phyloP scores from a whole-genome alignment of 352 stramenopile genomes.

The Pelagophyceae sp. region DNA sequence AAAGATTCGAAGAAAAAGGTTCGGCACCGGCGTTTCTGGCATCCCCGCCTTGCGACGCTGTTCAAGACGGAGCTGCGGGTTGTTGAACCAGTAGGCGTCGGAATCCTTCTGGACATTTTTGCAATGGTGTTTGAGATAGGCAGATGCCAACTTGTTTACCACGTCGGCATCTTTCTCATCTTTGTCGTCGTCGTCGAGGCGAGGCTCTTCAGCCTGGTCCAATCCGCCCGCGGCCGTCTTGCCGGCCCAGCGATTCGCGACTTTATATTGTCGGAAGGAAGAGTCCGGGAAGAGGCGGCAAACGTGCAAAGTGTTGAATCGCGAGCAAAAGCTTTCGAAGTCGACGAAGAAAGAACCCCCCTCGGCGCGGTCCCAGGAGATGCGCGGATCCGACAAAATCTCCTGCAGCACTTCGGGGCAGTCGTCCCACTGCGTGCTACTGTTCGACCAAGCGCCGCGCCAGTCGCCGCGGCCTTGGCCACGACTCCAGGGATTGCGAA shows the following conservation, averaged over 20 bases:
- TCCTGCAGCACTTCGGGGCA: constrained; percentile 70
- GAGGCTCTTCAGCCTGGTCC: neutral
- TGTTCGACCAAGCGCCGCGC: constrained; percentile 82
- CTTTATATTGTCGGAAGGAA: constrained; percentile 59
- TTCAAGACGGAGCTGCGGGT: constrained; percentile 71
- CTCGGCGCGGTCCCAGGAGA: constrained; percentile 53
- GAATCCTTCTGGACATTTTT: constrained; percentile 51
- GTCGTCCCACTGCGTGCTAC: constrained; percentile 66
- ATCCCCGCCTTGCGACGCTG: too few relatives aligned
- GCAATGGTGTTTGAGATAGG: too few relatives aligned
- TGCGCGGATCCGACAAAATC: constrained; percentile 55
- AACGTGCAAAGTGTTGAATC: constrained; percentile 77
- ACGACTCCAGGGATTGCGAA: constrained; percentile 68
- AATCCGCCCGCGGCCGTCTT: constrained; percentile 36
- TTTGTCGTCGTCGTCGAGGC: too few relatives aligned
- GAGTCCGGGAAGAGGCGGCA: constrained; percentile 79
- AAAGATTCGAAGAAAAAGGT: too few relatives aligned
- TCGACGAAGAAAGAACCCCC: constrained; percentile 89
- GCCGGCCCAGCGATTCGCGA: constrained; percentile 38
- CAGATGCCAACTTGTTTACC: too few relatives aligned
- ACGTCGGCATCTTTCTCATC: too few relatives aligned
- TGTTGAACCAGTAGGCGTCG: constrained; percentile 76
- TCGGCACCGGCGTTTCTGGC: too few relatives aligned
- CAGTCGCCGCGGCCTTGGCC: constrained; percentile 72
- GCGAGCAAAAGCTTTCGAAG: constrained; percentile 79